Evolutionary conservation across 768 basidiomycete genomes (phyloP).

Genomic region (Gloeophyllum trabeum): DNA sequence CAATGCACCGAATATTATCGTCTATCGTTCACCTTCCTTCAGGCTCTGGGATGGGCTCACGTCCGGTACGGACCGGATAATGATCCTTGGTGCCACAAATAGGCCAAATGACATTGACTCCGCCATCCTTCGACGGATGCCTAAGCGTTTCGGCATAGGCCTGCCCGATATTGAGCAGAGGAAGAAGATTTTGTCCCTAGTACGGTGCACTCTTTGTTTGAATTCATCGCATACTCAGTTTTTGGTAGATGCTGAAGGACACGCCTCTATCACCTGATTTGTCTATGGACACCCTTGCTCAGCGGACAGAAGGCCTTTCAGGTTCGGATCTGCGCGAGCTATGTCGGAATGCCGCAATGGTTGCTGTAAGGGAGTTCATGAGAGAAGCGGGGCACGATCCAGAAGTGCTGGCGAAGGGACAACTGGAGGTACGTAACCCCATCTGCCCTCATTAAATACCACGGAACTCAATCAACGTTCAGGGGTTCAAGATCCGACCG

Average conservation of each 20-base stretch:
- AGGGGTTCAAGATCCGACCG: slow-evolving; percentile 76
- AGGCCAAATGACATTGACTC: slow-evolving; percentile 86
- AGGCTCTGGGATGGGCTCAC: slow-evolving; percentile 94
- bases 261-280: slow-evolving; percentile 58
- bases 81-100: slow-evolving; percentile 94
- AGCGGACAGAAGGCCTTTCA: slow-evolving; percentile 61
- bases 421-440: slow-evolving; percentile 30
- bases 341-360: slow-evolving; percentile 91
- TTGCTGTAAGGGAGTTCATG: slow-evolving; percentile 80
- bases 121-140: slow-evolving; percentile 92
- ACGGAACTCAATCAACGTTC: slow-evolving; percentile 1
- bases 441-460: background rate
- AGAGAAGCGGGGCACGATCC: slow-evolving; percentile 35
- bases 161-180: slow-evolving; percentile 75
- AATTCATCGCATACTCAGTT: background rate
- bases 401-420: slow-evolving; percentile 33
- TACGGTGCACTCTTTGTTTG: slow-evolving; percentile 24
- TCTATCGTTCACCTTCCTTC: slow-evolving; percentile 2
- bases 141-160: slow-evolving; percentile 83
- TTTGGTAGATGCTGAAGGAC: slow-evolving; percentile 68
- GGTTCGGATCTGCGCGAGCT: slow-evolving; percentile 90
- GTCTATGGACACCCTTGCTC: slow-evolving; percentile 50
- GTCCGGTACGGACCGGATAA: slow-evolving; percentile 68
- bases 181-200: slow-evolving; percentile 72
- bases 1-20: slow-evolving; percentile 7